phyloP scores from a whole-genome alignment of 257 asterid species.

The Nicotiana otophora region DNA sequence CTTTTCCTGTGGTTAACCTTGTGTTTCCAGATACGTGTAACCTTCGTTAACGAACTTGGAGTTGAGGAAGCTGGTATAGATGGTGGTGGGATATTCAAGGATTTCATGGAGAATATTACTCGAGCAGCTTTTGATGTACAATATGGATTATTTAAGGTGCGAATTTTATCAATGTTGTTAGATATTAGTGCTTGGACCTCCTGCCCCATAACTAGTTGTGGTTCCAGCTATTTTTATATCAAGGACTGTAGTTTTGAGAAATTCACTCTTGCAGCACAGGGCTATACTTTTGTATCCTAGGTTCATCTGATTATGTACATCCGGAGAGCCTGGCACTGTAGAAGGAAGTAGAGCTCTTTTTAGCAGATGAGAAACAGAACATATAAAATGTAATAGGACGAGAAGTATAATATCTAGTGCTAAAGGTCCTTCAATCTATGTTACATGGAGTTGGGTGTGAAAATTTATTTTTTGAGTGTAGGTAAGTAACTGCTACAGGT shows the following conservation, averaged over 20 bases:
- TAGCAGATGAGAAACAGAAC: neutral
- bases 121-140: constrained; percentile 92
- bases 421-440: neutral
- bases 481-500: neutral
- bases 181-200: constrained; percentile 4
- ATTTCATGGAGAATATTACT: constrained; percentile 93
- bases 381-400: neutral
- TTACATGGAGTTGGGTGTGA: neutral
- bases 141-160: constrained; percentile 96
- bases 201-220: neutral
- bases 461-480: neutral
- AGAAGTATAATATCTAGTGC: neutral
- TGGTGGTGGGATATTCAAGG: constrained; percentile 99
- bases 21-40: constrained; percentile 68
- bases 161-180: constrained; percentile 7
- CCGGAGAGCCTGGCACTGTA: neutral
- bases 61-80: constrained; percentile 99
- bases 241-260: neutral
- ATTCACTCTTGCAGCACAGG: neutral
- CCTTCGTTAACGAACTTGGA: constrained; percentile 90
- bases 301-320: neutral
- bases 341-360: constrained; percentile 7
- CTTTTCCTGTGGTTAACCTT: neutral
- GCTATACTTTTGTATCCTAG: neutral
- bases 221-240: constrained; percentile 10